Conservation (phyloP, 2,329 filamentous ascomycete species). For the Stachybotrys echinatus region DNA sequence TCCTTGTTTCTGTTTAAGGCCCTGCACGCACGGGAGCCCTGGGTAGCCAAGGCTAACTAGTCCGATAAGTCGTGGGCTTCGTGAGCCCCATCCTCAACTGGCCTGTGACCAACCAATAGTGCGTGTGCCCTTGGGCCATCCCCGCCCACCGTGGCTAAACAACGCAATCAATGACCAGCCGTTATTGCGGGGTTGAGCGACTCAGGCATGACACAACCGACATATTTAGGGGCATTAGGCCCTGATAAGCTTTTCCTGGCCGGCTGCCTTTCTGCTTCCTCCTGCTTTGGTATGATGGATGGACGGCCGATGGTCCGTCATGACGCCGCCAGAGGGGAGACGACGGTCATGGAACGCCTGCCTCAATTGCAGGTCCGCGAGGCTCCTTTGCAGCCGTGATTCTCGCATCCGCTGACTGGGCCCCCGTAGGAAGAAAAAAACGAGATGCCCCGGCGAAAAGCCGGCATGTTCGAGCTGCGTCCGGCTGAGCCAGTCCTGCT, state of each 20-base stretch:
- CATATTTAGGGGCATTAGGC: background rate
- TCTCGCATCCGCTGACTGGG: background rate
- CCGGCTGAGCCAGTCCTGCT: conserved; percentile 40
- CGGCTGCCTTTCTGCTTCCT: background rate
- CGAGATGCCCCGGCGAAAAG: conserved; percentile 45
- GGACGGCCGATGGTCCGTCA: conserved; percentile 9
- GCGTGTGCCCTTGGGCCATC: background rate
- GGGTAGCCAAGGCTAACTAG: background rate
- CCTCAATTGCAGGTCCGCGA: conserved; percentile 40
- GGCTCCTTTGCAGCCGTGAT: background rate
- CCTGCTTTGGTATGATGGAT: background rate
- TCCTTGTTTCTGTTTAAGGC: background rate
- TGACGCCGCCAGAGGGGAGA: conserved; percentile 29
- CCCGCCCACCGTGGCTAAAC: background rate
- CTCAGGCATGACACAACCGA: background rate
- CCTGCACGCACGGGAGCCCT: background rate
- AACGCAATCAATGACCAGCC: background rate
- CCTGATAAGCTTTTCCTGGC: background rate
- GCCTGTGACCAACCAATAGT: background rate
- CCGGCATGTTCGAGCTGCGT: conserved; percentile 45
- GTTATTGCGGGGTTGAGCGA: background rate
- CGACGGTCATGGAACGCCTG: conserved; percentile 36
- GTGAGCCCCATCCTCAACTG: background rate
- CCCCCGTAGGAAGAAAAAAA: conserved; percentile 40
- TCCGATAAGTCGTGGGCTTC: background rate